Evolutionary conservation across 108 stramenopile genomes (phyloP).

Genomic region (Craspedostauros australis): DNA sequence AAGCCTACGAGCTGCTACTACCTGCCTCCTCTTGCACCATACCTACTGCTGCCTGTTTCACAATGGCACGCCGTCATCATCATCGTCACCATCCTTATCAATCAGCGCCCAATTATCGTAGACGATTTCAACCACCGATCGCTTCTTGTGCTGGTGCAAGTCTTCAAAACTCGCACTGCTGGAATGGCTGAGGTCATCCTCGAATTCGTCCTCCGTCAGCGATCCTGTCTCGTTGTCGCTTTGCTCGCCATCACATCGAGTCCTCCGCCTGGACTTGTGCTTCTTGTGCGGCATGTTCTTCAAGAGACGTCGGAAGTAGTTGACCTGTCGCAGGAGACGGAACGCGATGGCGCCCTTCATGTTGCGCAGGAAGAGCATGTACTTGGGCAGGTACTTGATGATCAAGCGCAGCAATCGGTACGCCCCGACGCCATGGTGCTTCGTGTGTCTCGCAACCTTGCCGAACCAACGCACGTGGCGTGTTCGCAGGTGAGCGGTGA

Average conservation of each 20-base stretch:
- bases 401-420: conserved; percentile 50
- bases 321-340: conserved; percentile 57
- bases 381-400: conserved; percentile 84
- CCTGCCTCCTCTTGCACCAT: no score
- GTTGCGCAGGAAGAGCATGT: conserved; percentile 67
- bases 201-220: conserved; percentile 6
- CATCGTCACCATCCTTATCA: conserved; percentile 41
- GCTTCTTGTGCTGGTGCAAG: no score
- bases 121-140: conserved; percentile 6
- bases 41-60: neutral
- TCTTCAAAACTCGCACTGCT: no score
- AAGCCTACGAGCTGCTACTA: no score
- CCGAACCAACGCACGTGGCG: conserved; percentile 74
- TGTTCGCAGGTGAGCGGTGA: conserved; percentile 60
- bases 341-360: conserved; percentile 70
- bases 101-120: conserved; percentile 37
- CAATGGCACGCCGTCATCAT: conserved; percentile 28
- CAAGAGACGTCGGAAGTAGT: conserved; percentile 50
- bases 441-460: conserved; percentile 58
- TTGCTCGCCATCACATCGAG: no score
- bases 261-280: no score
- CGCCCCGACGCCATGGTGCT: conserved; percentile 43
- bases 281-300: conserved; percentile 3
- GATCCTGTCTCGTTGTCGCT: conserved; percentile 16
- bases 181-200: no score